These are phyloP conservation scores for Graphilbum fragrans DNA, from an alignment of 2,329 filamentous ascomycete species.

Conservation along the genomic window DNA sequence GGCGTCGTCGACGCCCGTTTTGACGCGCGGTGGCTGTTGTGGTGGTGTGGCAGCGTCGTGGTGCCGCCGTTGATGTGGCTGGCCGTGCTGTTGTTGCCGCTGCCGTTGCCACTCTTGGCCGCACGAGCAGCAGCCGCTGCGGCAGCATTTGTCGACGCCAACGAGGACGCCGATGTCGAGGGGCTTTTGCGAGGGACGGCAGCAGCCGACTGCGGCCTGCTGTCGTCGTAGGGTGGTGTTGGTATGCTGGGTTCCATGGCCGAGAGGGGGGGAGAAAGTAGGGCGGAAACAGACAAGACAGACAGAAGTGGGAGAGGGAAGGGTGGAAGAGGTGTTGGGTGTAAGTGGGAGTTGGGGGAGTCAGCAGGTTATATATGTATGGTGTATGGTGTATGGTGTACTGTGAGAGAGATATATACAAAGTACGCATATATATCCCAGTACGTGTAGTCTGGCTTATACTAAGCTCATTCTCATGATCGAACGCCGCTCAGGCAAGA, in stretches of 20 bases:
- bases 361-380: no score
- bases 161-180: slow-evolving; percentile 25
- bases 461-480: no score
- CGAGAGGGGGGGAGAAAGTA: not conserved
- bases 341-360: no score
- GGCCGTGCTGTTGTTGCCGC: slow-evolving; percentile 5
- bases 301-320: not conserved
- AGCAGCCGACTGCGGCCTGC: not conserved
- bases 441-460: no score
- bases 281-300: not conserved
- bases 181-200: slow-evolving; percentile 23
- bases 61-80: not conserved
- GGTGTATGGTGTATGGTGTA: no score
- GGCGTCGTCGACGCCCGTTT: slow-evolving; percentile 27
- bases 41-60: slow-evolving; percentile 4
- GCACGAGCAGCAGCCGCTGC: slow-evolving; percentile 1
- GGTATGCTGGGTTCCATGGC: slow-evolving; percentile 39
- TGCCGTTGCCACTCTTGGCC: slow-evolving; percentile 12
- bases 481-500: no score
- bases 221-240: slow-evolving; percentile 39
- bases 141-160: not conserved
- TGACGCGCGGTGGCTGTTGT: slow-evolving; percentile 29
- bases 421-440: no score
- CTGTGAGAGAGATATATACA: no score
- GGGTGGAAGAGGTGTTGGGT: not conserved